Base-by-base conservation (phyloP, 495 filamentous ascomycete species). In the Apiosordaria backusii region DNA sequence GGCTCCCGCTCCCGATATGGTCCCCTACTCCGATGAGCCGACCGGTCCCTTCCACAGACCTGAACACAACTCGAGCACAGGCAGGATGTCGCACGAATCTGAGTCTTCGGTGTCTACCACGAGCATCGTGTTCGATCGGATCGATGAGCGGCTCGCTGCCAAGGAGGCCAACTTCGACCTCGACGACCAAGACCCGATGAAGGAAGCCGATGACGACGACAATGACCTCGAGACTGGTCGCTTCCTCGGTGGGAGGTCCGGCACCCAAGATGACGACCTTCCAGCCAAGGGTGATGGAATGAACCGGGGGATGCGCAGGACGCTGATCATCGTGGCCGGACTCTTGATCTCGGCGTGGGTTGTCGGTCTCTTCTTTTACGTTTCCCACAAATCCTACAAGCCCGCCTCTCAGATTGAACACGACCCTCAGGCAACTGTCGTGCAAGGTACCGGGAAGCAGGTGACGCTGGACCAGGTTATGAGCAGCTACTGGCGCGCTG, bases 381-480 rank as follows among this genome's bases (percentile, higher is more conserved):
- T 97, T 61, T 82, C 83, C 2, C 80, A 84, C 52, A 87, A 88
- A 68, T 77, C 84, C 52, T 91, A 91, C 76, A 82, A 85, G 74
- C 85, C 86, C 71, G 71, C 84, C 6, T 86, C 87, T 22, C 78
- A 80, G 23, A 76, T 77, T 60, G 86, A 86, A 21, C 88, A 93
- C 70, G 86, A 94, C 71, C 88, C 89, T 22, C 78, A 84, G 19
- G 87, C 88, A 13, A 89, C 90, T 1, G 78, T 79, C 18, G 80
- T 83, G 45, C 82, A 81, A 29, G 91, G 89, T 26, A 84, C 84
- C 35, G 92, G 91, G 15, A 95, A 89, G 77, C 85, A 87, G 50
- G 82, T 98, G 35, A 94, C 90, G 3, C 78, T 98, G 18, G 87
- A 94, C 59, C 89, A 97, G 71, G 87, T 97, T 13, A 80, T 94